phyloP scores from a whole-genome alignment of 78 protist genomes.

The Dictyostelium intermedium region DNA sequence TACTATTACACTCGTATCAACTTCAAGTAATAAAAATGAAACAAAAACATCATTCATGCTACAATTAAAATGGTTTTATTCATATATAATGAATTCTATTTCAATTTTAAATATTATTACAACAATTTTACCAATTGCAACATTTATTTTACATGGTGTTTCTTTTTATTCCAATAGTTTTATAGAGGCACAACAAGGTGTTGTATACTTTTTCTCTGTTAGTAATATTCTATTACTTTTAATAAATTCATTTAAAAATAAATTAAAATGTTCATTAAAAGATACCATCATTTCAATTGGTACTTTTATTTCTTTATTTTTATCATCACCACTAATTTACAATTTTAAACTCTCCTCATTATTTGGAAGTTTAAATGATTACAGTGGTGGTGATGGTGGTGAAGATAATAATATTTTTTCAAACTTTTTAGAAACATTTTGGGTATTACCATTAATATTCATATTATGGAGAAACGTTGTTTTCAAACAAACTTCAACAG shows the following conservation, averaged over 20 bases:
- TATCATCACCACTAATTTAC: conserved; percentile 10
- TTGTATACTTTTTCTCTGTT: conserved; percentile 33
- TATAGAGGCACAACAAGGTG: conserved; percentile 61
- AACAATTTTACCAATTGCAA: not conserved
- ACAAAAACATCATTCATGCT: not conserved
- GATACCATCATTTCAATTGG: not conserved
- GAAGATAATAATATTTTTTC: not conserved
- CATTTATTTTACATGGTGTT: conserved; percentile 40
- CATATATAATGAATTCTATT: not conserved
- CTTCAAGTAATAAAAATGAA: too few relatives aligned
- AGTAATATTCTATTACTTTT: not conserved
- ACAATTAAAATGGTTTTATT: not conserved
- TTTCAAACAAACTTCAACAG: not conserved
- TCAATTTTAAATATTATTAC: not conserved
- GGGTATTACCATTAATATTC: not conserved
- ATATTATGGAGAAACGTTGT: not conserved
- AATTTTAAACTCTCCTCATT: not conserved
- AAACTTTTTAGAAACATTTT: not conserved
- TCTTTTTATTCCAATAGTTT: conserved; percentile 70
- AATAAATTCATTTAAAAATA: not conserved
- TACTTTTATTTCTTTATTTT: not conserved
- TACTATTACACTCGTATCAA: not conserved
- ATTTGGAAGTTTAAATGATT: not conserved
- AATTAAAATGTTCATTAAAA: not conserved
- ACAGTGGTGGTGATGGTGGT: too few relatives aligned